Evolutionary conservation across 2,329 filamentous ascomycete genomes (phyloP).

Genomic region (Alternaria brassicae): DNA sequence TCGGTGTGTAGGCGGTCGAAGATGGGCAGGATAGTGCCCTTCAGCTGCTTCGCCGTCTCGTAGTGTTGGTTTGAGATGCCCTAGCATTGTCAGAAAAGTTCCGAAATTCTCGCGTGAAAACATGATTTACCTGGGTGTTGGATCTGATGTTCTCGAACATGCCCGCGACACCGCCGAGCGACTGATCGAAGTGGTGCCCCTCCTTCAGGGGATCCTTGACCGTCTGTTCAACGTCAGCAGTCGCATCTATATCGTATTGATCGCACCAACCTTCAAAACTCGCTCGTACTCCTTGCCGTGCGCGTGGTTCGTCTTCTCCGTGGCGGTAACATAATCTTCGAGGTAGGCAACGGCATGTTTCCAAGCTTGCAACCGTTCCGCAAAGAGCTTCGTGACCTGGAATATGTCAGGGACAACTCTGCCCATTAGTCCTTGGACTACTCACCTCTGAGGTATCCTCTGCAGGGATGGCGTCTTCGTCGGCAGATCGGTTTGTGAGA

Average conservation of each 20-base stretch:
- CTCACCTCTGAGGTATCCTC: constrained; percentile 57
- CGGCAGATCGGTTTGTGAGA: constrained; percentile 41
- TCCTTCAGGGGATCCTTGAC: constrained; percentile 86
- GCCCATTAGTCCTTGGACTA: background rate
- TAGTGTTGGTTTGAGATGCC: constrained; percentile 86
- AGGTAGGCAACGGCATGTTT: constrained; percentile 92
- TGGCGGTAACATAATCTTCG: constrained; percentile 84
- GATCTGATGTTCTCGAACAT: constrained; percentile 93
- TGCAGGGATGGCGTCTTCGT: constrained; percentile 57
- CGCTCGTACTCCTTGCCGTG: constrained; percentile 96
- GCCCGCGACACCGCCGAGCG: constrained; percentile 82
- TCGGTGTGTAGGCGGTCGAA: constrained; percentile 92
- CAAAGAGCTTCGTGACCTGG: constrained; percentile 66
- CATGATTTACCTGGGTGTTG: constrained; percentile 74
- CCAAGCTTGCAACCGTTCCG: constrained; percentile 90
- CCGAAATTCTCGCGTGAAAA: accelerated
- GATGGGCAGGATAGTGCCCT: constrained; percentile 82
- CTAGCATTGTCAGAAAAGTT: constrained; percentile 51
- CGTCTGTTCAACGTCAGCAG: constrained; percentile 62
- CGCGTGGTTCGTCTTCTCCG: constrained; percentile 83
- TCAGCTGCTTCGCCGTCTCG: constrained; percentile 91
- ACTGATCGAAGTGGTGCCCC: constrained; percentile 91
- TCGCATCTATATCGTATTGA: background rate
- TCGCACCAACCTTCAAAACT: constrained; percentile 74
- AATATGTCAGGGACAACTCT: background rate